These are phyloP conservation scores for Collybia sordida DNA, from an alignment of 768 basidiomycete genomes.

Conservation along the genomic window DNA sequence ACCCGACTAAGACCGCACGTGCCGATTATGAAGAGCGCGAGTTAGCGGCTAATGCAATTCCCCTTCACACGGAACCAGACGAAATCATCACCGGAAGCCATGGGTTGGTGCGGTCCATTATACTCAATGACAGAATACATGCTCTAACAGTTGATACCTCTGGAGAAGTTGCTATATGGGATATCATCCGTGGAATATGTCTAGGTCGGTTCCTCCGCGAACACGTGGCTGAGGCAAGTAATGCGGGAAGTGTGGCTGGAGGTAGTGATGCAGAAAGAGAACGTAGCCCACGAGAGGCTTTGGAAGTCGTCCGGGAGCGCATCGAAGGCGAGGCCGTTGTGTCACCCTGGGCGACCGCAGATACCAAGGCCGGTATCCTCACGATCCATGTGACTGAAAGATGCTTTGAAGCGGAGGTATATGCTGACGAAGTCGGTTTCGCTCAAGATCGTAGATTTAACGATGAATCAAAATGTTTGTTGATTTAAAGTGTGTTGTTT, in stretches of 20 bases:
- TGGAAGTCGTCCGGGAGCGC: conserved; percentile 84
- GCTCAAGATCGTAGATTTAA: conserved; percentile 55
- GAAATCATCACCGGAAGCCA: conserved; percentile 71
- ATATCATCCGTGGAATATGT: conserved; percentile 79
- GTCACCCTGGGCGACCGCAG: conserved; percentile 81
- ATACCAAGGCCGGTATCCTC: conserved; percentile 87
- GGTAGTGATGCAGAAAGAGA: conserved; percentile 42
- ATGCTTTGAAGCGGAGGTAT: conserved; percentile 94
- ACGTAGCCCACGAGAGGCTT: conserved; percentile 73
- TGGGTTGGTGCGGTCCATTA: conserved; percentile 78
- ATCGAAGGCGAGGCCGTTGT: conserved; percentile 96
- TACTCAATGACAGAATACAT: conserved; percentile 88
- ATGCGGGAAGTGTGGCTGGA: conserved; percentile 42
- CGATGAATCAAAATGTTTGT: conserved; percentile 82
- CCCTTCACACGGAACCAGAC: conserved; percentile 58
- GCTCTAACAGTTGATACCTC: conserved; percentile 88
- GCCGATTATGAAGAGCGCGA: conserved; percentile 71
- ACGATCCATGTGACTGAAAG: conserved; percentile 85
- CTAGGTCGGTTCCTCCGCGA: conserved; percentile 66
- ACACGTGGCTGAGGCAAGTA: conserved; percentile 62
- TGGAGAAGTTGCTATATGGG: conserved; percentile 91
- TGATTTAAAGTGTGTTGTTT: conserved; percentile 1
- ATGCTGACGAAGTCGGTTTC: conserved; percentile 88
- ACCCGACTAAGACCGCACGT: conserved; percentile 38
- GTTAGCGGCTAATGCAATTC: conserved; percentile 73